Evolutionary conservation across 2,329 filamentous ascomycete species (phyloP), one percentile per base, ranked within the genome.

Genomic region (Botryotinia globosa): DNA sequence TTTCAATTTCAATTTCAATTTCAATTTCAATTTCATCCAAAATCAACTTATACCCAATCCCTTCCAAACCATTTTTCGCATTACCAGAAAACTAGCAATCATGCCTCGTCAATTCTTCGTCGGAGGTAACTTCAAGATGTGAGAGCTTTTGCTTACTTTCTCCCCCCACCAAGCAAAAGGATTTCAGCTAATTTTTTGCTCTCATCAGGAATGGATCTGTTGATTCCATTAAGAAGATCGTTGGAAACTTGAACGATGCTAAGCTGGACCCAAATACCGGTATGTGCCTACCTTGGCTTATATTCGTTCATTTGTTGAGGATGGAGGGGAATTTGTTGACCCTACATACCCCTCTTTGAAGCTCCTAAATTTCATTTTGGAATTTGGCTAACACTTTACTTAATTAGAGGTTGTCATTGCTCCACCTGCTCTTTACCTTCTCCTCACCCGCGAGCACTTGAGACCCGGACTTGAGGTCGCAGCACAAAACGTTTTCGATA

Each of bases 51-150:
- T 29, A 25, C 22, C 25, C n/a, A 68, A 58, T 25, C 8, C 4
- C 6, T 10, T 48, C 12, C 18, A 48, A 51, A 72, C 32, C 54
- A 72, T 67, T 71, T 44, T 56, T n/a, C 69, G 44, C 32, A 72
- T 62, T 18, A 62, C 70, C 25, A 68, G 51, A 68, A 72, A 68
- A 74, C 74, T 74, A 73, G 75, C 74, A 79, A 81, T 76, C 79
- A 97, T 97, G 94, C 88, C 91, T 89, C 94, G 94, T 87, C 92
- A 94, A 87, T 97, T 97, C 88, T 97, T 97, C 84, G 93, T 97
- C 84, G 94, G 94, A 84, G 94, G 94, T 83, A 99, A 99, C 91
- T 98, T 98, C 88, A 98, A 99, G 89, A 98, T 98, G 94, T 97
- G 86, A 82, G 88, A 83, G 54, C 63, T 73, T 54, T 44, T 59